A percentile compares a stretch with the other conserved stretches of the same genome.
These are phyloP conservation scores for Penicillium pancosmium DNA, from an alignment of 495 filamentous ascomycete species.

Conservation along the genomic window DNA sequence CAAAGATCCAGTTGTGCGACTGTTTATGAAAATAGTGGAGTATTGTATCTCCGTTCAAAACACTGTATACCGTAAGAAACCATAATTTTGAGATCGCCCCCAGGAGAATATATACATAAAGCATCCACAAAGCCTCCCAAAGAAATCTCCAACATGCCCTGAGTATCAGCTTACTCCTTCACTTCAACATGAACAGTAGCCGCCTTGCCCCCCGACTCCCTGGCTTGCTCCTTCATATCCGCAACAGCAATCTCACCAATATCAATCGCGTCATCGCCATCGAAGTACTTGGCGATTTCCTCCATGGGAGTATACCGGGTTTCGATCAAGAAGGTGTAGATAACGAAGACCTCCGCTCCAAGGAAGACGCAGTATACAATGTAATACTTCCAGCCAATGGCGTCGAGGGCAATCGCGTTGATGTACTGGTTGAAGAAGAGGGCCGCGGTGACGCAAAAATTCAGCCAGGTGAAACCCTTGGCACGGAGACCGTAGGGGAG, in stretches of 20 bases:
- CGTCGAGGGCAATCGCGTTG: slow-evolving; percentile 62
- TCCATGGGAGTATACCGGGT: slow-evolving; percentile 66
- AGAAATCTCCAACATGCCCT: slow-evolving; percentile 6
- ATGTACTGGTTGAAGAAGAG: slow-evolving; percentile 60
- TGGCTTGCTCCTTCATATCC: slow-evolving; percentile 1
- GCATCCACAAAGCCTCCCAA: slow-evolving; percentile 2
- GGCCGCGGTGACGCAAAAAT: slow-evolving; percentile 57
- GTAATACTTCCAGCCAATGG: slow-evolving; percentile 63
- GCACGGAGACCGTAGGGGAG: slow-evolving; percentile 68
- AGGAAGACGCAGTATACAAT: slow-evolving; percentile 67
- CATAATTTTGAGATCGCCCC: too few species aligned
- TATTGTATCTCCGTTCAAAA: neutral
- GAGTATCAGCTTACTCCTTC: slow-evolving; percentile 9
- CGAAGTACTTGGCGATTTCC: slow-evolving; percentile 46
- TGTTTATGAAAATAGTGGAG: too few species aligned
- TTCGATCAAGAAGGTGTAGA: slow-evolving; percentile 69
- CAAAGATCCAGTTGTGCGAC: neutral
- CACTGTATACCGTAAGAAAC: neutral
- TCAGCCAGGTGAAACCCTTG: slow-evolving; percentile 71
- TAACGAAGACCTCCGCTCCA: slow-evolving; percentile 57
- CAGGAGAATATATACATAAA: too few species aligned
- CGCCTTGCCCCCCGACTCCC: slow-evolving; percentile 1
- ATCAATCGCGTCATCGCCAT: slow-evolving; percentile 5
- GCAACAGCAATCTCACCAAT: slow-evolving; percentile 8
- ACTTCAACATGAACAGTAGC: slow-evolving; percentile 9